Evolutionary conservation across 371 early-diverging fungal species (phyloP).

Genomic region (Apophysomyces sp.): DNA sequence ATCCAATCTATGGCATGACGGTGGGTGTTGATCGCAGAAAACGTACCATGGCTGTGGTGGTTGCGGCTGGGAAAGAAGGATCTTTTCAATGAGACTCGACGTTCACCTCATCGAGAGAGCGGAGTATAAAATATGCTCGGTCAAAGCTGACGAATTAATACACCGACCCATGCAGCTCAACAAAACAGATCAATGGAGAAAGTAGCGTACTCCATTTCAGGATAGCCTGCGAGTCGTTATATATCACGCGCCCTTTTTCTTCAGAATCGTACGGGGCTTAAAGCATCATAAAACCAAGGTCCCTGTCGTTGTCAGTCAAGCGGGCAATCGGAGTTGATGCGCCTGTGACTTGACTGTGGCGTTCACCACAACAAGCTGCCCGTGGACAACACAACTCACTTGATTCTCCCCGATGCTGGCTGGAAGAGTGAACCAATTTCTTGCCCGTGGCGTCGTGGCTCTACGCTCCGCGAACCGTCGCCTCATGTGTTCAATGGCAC

Average conservation of each 20-base stretch:
- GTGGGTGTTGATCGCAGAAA: not conserved
- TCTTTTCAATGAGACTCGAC: not conserved
- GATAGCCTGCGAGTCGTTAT: too few species aligned
- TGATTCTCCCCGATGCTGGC: not conserved
- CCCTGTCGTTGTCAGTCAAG: too few species aligned
- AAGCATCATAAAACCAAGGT: too few species aligned
- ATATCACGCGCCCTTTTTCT: too few species aligned
- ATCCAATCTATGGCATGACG: slow-evolving; percentile 4
- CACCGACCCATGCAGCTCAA: not conserved
- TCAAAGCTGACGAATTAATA: not conserved
- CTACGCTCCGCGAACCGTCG: not conserved
- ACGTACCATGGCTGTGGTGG: not conserved
- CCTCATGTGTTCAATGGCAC: not conserved
- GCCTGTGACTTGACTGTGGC: not conserved
- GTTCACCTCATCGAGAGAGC: not conserved
- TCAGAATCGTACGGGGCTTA: too few species aligned
- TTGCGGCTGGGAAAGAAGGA: not conserved
- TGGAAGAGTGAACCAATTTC: slow-evolving; percentile 1
- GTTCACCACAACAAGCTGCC: not conserved
- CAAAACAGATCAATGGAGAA: not conserved
- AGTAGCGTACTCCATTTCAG: too few species aligned
- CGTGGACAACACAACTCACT: not conserved
- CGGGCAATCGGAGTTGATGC: too few species aligned
- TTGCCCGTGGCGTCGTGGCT: not conserved
- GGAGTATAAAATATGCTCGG: not conserved